These are phyloP conservation scores for Ustilago nuda DNA, from an alignment of 1,284 basidiomycete genomes.

Conservation along the genomic window DNA sequence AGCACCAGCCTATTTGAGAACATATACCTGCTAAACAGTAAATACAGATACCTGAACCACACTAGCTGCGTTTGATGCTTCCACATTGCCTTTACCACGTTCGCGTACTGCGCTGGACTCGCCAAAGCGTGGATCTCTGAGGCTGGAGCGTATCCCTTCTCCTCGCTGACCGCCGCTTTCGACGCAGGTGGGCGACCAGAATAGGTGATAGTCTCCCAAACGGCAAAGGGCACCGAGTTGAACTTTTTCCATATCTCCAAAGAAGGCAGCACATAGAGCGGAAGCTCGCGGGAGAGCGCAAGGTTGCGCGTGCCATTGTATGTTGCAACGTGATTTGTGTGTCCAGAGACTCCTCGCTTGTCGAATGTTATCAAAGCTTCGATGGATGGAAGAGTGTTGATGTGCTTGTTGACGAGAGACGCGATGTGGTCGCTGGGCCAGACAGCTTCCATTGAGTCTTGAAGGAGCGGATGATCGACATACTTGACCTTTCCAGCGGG, in stretches of 20 bases:
- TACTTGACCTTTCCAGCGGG: constrained; percentile 74
- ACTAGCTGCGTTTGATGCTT: constrained; percentile 62
- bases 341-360: constrained; percentile 80
- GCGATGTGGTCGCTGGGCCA: constrained; percentile 80
- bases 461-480: constrained; percentile 79
- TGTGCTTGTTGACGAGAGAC: constrained; percentile 75
- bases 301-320: constrained; percentile 65
- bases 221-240: constrained; percentile 41
- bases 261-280: constrained; percentile 42
- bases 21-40: constrained; percentile 62
- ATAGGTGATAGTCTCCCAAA: constrained; percentile 42
- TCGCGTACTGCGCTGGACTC: constrained; percentile 37
- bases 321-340: constrained; percentile 89
- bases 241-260: constrained; percentile 52
- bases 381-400: constrained; percentile 66
- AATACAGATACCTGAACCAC: constrained; percentile 66
- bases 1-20: constrained; percentile 46
- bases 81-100: constrained; percentile 56
- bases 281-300: constrained; percentile 63
- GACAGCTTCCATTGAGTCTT: constrained; percentile 78
- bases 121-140: constrained; percentile 39
- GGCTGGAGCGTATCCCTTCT: constrained; percentile 16
- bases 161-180: background rate
- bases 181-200: constrained; percentile 8
- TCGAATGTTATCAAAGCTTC: constrained; percentile 89